Evolutionary conservation across 768 basidiomycete genomes (phyloP).

Genomic region (Lentinula guzmanii): DNA sequence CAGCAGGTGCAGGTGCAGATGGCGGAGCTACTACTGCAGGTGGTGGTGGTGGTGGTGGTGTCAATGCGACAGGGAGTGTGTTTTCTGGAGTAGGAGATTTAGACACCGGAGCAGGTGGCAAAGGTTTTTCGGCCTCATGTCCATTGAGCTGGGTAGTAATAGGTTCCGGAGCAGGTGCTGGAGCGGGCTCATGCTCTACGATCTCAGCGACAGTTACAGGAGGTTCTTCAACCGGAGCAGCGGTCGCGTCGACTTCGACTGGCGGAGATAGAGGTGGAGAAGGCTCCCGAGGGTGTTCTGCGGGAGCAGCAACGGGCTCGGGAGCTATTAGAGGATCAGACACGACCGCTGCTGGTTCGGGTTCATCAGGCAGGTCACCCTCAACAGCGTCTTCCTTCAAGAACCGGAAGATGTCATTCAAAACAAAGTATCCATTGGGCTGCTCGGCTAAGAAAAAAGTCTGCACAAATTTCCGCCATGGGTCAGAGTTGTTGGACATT

Average conservation of each 20-base stretch:
- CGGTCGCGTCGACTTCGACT: constrained; percentile 17
- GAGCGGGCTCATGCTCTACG: constrained; percentile 15
- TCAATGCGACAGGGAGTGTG: constrained; percentile 17
- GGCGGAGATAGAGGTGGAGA: constrained; percentile 21
- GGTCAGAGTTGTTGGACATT: constrained; percentile 88
- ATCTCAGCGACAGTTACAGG: constrained; percentile 25
- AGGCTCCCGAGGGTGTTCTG: constrained; percentile 22
- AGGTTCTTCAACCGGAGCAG: constrained; percentile 13
- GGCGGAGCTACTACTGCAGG: constrained; percentile 22
- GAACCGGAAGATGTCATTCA: constrained; percentile 99
- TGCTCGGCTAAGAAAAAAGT: constrained; percentile 99
- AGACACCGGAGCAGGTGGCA: constrained; percentile 18
- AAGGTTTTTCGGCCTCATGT: constrained; percentile 13
- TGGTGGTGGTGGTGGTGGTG: constrained; percentile 22
- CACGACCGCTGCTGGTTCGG: constrained; percentile 27
- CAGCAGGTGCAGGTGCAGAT: constrained; percentile 24
- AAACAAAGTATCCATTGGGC: constrained; percentile 97
- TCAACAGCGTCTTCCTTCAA: constrained; percentile 92
- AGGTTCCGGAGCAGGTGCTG: constrained; percentile 23
- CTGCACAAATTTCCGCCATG: constrained; percentile 98
- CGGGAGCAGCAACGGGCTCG: constrained; percentile 27
- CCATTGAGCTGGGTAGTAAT: not conserved
- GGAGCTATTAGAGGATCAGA: constrained; percentile 24
- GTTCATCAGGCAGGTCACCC: constrained; percentile 47
- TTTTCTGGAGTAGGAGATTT: constrained; percentile 18